Evolutionary conservation across 2,329 filamentous ascomycete genomes (phyloP).

Genomic region (Cytospora piceae): DNA sequence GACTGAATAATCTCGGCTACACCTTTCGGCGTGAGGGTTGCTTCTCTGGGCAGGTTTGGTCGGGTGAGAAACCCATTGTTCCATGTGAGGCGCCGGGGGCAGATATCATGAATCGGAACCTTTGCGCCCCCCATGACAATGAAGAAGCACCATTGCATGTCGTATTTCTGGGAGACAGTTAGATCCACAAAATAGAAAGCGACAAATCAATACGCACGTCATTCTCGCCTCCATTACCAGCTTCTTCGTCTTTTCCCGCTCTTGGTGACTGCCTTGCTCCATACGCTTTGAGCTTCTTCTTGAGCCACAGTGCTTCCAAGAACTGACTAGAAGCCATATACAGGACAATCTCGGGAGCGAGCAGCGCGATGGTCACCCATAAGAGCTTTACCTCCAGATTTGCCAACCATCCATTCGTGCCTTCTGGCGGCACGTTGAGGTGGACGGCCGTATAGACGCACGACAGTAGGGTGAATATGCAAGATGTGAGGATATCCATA

Average conservation of each 20-base stretch:
- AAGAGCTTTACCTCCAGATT: slow-evolving; percentile 1
- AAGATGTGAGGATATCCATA: slow-evolving; percentile 24
- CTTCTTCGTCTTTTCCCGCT: neutral
- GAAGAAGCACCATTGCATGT: slow-evolving; percentile 13
- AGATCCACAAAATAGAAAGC: too few species aligned
- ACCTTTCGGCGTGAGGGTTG: neutral
- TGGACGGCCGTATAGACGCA: slow-evolving; percentile 30
- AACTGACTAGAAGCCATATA: slow-evolving; percentile 21
- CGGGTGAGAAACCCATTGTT: neutral
- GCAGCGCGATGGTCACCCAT: slow-evolving; percentile 18
- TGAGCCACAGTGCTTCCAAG: slow-evolving; percentile 12
- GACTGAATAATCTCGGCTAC: neutral
- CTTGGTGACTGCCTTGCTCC: neutral
- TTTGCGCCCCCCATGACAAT: slow-evolving; percentile 4
- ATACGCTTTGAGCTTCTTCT: neutral
- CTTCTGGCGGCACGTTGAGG: slow-evolving; percentile 25
- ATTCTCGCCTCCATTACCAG: neutral
- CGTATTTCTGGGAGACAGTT: neutral
- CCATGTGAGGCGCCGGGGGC: neutral
- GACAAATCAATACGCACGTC: neutral
- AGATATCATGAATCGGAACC: neutral
- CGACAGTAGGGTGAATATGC: slow-evolving; percentile 14
- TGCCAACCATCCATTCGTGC: neutral
- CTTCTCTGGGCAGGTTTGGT: neutral
- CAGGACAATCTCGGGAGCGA: slow-evolving; percentile 25